Evolutionary conservation across 2,329 filamentous ascomycete genomes (phyloP), one percentile per base, ranked within the genome.

Genomic region (Stemphylium beticola): DNA sequence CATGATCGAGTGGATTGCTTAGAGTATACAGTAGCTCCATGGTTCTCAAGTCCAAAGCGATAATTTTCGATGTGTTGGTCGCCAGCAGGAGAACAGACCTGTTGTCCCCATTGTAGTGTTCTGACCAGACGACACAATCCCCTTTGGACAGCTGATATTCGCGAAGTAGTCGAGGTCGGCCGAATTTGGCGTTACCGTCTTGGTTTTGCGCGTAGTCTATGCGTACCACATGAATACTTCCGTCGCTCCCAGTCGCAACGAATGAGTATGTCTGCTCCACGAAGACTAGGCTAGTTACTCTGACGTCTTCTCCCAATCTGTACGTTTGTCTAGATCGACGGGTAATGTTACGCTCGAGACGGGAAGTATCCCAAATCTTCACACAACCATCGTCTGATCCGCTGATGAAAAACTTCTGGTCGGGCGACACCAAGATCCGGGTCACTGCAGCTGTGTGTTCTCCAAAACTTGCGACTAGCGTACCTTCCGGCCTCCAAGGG

Each of bases 231-330:
- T 73, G 68, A 9, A 99, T 87, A 65, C 88, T 93, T 18, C 95
- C 95, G 73, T 99, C 93, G 41, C 85, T 92, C 4, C 91, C 93
- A 47, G 91, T 95, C 69, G 91, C 96, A 57, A 96, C 83, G 71
- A 99, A 98, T 18, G 91, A 93, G 73, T 98, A 92, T 0, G 93
- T 96, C 62, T 92, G 90, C 69, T 98, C 93, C 34, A 99, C 86
- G 71, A 99, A 98, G 64, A 91, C 93, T 18, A 99, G 76, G 12
- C 91, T 88, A 26, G 91, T 87, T 2, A 98, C 89, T 55, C 86
- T 89, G 0, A 87, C 84, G 1, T 87, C 89, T 1, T 84, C 77
- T 0, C 83, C 84, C 65, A 97, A 91, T 53, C 83, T 87, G 76
- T 97, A 89, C 0, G 91, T 96, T 69, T 96, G 91, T 18, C 93